Base-by-base conservation (phyloP, 2,329 filamentous ascomycete genomes). In the Fusarium veterinarium region DNA sequence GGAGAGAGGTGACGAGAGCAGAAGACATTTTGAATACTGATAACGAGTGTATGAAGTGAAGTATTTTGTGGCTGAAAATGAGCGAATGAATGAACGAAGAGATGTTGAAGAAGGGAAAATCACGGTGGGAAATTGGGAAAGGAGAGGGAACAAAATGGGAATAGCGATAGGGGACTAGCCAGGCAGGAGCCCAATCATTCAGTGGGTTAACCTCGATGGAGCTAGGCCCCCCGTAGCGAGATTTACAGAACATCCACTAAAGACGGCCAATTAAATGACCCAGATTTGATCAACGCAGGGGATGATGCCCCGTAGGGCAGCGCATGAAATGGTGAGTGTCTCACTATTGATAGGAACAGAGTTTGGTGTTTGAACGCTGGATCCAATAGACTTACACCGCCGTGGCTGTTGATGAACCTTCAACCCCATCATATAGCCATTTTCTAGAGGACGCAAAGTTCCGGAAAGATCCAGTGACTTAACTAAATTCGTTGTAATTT, bases 1-100 rank as follows among this genome's bases (percentile, higher is more conserved):
- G 46, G 5, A 67, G 46, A 10, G 63, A 48, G 12, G 64, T 67
- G 12, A 65, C 49, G 30, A 67, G 62, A 30, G 55, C 19, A 9
- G 64, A 67, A 48, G 64, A 30, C 64, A 67, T 67, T 3, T 20
- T 67, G 35, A 10, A 19, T 12, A 17, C 8, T 37, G 16, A 46
- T n/a, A 62, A 20, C 16, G 59, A 62, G 40, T 16, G 59, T 38
- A 58, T 33, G 33, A 17, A 30, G 25, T 40, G 14, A 42, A 6
- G 23, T 53, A n/a, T 23, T 55, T 35, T 20, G 17, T 30, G 58
- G 37, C 38, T 55, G 23, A 42, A 41, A 52, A 42, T n/a, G 25
- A 65, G 20, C 20, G 63, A 25, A 42, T 13, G 48, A 48, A 35
- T 28, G 33, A 51, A 31, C 19, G 17, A 44, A 35, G 6, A 25